Percentiles rank a stretch among this genome's conserved stretches.
Evolutionary conservation across 495 filamentous ascomycete species (phyloP).

Genomic region (Penicillium cosmopolitanum): DNA sequence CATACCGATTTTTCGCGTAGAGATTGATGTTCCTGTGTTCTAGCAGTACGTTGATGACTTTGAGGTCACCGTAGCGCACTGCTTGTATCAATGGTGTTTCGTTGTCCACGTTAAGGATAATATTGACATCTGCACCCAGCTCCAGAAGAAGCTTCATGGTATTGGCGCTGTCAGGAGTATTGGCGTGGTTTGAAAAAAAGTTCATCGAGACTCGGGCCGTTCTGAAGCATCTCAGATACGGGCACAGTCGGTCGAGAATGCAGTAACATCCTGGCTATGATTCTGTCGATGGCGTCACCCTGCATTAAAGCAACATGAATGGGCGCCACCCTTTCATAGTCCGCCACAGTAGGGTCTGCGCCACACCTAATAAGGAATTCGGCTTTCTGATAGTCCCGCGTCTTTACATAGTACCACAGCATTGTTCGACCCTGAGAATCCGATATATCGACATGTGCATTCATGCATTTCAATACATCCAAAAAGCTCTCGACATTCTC

Average conservation of each 20-base stretch:
- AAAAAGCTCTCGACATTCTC: conserved; percentile 4
- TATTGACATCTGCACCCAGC: conserved; percentile 9
- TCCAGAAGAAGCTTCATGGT: conserved; percentile 6
- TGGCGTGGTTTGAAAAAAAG: conserved; percentile 6
- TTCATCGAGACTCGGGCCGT: conserved; percentile 3
- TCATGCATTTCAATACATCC: conserved; percentile 5
- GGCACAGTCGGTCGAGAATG: not conserved
- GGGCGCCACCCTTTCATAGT: not conserved
- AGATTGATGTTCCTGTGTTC: conserved; percentile 3
- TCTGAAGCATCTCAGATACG: not conserved
- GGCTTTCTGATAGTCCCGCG: conserved; percentile 1
- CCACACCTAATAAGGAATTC: conserved; percentile 8
- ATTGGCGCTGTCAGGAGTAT: not conserved
- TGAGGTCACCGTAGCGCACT: conserved; percentile 1
- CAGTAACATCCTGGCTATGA: conserved; percentile 4
- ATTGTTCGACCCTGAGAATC: conserved; percentile 6
- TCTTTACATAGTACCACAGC: conserved; percentile 4
- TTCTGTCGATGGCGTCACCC: not conserved
- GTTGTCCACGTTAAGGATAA: conserved; percentile 1
- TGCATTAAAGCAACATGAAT: conserved; percentile 3
- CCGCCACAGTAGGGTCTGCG: conserved; percentile 5
- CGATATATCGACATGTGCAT: not conserved
- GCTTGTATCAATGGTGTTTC: conserved; percentile 7
- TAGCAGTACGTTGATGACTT: conserved; percentile 9
- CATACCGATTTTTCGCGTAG: conserved; percentile 7